Evolutionary conservation across 2,329 filamentous ascomycete species (phyloP).

Genomic region (Colletotrichum euphorbiae): DNA sequence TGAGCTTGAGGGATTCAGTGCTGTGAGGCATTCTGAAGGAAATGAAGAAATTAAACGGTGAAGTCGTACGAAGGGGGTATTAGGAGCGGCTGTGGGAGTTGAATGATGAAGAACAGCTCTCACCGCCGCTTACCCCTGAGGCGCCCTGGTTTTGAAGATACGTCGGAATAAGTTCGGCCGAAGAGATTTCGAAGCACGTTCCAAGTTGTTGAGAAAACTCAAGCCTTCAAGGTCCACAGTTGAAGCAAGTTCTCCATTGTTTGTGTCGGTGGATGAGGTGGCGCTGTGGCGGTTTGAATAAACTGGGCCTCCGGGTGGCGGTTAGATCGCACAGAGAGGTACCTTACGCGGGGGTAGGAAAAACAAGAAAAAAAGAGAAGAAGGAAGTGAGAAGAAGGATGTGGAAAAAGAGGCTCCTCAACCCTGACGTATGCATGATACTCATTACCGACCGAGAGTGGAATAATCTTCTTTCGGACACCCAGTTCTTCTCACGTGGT

Average conservation of each 20-base stretch:
- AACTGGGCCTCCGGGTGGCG: too few relatives aligned
- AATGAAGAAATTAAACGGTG: neutral
- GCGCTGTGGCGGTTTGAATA: neutral
- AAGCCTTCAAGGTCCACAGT: slow-evolving; percentile 26
- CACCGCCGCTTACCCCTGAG: slow-evolving; percentile 33
- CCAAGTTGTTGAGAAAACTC: slow-evolving; percentile 30
- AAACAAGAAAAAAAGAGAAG: too few relatives aligned
- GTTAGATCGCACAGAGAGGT: too few relatives aligned
- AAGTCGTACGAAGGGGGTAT: neutral
- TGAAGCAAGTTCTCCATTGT: slow-evolving; percentile 7
- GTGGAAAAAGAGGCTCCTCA: too few relatives aligned
- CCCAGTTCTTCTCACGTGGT: too few relatives aligned
- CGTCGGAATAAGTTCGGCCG: slow-evolving; percentile 27
- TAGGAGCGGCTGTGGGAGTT: slow-evolving; percentile 17
- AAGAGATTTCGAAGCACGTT: slow-evolving; percentile 28
- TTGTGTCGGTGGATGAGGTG: slow-evolving; percentile 6
- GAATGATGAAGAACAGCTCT: slow-evolving; percentile 13
- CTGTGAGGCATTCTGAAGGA: slow-evolving; percentile 39
- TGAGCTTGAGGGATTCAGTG: slow-evolving; percentile 38
- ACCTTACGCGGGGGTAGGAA: too few relatives aligned
- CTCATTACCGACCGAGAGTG: too few relatives aligned
- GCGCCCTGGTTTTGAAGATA: slow-evolving; percentile 15
- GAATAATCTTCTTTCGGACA: too few relatives aligned
- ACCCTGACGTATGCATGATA: too few relatives aligned
- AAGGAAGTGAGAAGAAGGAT: too few relatives aligned